phyloP scores from a whole-genome alignment of 75 land plant species.

The Picea glauca region DNA sequence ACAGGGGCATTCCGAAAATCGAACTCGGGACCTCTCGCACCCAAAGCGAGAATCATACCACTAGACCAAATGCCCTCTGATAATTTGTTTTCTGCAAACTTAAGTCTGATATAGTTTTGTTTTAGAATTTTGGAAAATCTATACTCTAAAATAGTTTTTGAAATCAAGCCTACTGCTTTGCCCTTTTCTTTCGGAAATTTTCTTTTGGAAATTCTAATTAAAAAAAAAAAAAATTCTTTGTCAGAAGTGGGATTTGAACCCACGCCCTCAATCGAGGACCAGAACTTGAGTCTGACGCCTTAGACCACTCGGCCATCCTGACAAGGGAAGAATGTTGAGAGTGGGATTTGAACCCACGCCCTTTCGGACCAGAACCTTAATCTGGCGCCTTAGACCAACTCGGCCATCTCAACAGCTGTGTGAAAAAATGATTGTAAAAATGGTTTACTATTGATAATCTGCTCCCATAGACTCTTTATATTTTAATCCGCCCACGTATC shows the following conservation, averaged over 20 bases:
- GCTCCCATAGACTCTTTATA: no score
- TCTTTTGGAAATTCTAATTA: no score
- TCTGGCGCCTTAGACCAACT: slow-evolving; percentile 99
- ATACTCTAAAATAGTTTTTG: no score
- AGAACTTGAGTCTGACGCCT: slow-evolving; percentile 98
- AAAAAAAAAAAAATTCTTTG: no score
- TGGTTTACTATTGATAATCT: no score
- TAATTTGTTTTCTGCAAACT: no score
- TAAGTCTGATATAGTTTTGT: no score
- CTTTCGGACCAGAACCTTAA: slow-evolving; percentile 99
- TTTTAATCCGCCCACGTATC: no score
- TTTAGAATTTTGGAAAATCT: no score
- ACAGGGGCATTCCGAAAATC: slow-evolving; percentile 52
- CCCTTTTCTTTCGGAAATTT: no score
- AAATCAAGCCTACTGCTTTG: not conserved
- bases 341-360: slow-evolving; percentile 99
- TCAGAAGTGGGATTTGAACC: slow-evolving; percentile 84
- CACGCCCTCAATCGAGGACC: slow-evolving; percentile 75
- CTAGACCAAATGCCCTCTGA: not conserved
- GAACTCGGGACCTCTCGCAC: slow-evolving; percentile 99
- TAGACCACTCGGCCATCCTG: slow-evolving; percentile 99
- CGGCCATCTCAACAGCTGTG: slow-evolving; percentile 90
- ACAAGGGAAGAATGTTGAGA: slow-evolving; percentile 45
- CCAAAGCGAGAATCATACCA: slow-evolving; percentile 73
- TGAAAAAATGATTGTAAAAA: no score